phyloP scores from a whole-genome alignment of 2,329 filamentous ascomycete genomes.

The Fusarium fracticaudum region DNA sequence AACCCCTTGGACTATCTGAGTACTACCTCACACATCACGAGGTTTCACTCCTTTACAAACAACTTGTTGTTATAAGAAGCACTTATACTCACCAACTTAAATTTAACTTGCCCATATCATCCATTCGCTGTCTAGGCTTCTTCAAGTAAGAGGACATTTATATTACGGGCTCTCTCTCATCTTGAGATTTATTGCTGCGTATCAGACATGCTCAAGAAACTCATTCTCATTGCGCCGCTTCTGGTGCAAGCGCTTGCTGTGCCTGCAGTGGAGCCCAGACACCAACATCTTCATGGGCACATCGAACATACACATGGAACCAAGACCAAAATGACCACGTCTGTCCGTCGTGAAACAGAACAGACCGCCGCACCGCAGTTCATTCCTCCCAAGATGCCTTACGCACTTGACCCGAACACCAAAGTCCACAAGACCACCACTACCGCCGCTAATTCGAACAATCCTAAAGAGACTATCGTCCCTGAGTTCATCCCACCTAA shows the following conservation, averaged over 20 bases:
- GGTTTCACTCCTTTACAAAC: slow-evolving; percentile 8
- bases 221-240: slow-evolving; percentile 39
- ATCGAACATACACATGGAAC: slow-evolving; percentile 26
- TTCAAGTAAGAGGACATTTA: background rate
- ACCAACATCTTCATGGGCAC: slow-evolving; percentile 29
- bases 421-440: slow-evolving; percentile 17
- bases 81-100: background rate
- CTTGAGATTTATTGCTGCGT: background rate
- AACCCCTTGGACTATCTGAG: background rate
- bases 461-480: background rate
- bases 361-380: slow-evolving; percentile 19
- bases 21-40: slow-evolving; percentile 20
- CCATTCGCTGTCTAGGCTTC: slow-evolving; percentile 1
- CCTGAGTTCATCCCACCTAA: slow-evolving; percentile 30
- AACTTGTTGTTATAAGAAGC: slow-evolving; percentile 26
- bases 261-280: slow-evolving; percentile 30
- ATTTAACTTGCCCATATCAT: background rate
- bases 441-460: background rate
- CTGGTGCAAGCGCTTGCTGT: slow-evolving; percentile 40
- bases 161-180: background rate
- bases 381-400: slow-evolving; percentile 23
- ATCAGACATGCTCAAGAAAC: slow-evolving; percentile 36
- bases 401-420: slow-evolving; percentile 20
- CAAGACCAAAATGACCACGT: slow-evolving; percentile 11
- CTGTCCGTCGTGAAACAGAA: slow-evolving; percentile 6